Conservation (phyloP, 768 basidiomycete species). For the Pulveroboletus frians region DNA sequence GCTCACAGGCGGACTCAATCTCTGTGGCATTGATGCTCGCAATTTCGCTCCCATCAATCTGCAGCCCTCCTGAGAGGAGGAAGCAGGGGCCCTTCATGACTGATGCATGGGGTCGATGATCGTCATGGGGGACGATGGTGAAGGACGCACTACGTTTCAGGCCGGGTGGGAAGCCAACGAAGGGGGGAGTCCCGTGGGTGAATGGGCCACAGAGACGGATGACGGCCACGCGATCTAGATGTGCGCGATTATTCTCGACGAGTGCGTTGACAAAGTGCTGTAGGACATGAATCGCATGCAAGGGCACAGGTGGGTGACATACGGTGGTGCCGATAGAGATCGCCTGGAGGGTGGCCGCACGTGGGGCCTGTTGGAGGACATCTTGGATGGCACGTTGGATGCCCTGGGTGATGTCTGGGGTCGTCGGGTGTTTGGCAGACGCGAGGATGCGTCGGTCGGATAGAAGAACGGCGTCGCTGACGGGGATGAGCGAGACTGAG, state of each 20-base stretch:
- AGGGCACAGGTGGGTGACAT: not conserved
- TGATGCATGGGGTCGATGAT: constrained; percentile 4
- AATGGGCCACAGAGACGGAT: constrained; percentile 59
- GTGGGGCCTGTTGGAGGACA: constrained; percentile 37
- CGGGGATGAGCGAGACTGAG: not conserved
- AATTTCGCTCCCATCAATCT: constrained; percentile 48
- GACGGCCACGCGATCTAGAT: constrained; percentile 58
- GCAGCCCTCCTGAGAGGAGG: constrained; percentile 36
- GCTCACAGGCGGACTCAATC: constrained; percentile 39
- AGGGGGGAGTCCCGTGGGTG: constrained; percentile 53
- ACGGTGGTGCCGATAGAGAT: constrained; percentile 62
- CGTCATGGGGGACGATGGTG: not conserved
- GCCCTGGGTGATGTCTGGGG: constrained; percentile 52
- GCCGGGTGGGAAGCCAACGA: constrained; percentile 44
- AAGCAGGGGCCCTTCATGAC: constrained; percentile 29
- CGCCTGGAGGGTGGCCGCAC: constrained; percentile 39
- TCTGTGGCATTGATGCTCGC: constrained; percentile 38
- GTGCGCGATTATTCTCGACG: constrained; percentile 47
- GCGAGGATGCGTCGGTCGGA: constrained; percentile 20
- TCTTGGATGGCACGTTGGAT: constrained; percentile 48
- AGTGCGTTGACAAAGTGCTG: constrained; percentile 58
- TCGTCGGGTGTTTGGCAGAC: constrained; percentile 48
- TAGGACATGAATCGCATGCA: not conserved
- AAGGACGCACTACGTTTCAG: constrained; percentile 28
- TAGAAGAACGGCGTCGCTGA: constrained; percentile 31